phyloP scores from a whole-genome alignment of 202 grass and related monocot genomes.

The Schoenoplectus tabernaemontani region DNA sequence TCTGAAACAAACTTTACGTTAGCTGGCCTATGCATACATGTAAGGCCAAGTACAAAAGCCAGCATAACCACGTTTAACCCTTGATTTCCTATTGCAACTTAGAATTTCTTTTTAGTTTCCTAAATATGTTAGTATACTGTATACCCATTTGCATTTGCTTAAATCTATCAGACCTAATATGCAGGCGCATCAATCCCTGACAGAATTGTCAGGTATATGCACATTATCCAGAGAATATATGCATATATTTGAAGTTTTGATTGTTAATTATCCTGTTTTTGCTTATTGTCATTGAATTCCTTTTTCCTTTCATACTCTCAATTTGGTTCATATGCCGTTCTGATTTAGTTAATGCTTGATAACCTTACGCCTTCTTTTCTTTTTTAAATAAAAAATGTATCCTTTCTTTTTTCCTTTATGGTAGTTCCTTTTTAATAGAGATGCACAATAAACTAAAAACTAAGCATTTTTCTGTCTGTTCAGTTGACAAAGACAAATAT shows the following conservation, averaged over 20 bases:
- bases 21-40: not conserved
- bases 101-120: not conserved
- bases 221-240: not conserved
- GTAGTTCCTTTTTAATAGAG: not conserved
- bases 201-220: not conserved
- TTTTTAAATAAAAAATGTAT: too few species aligned
- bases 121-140: not conserved
- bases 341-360: not conserved
- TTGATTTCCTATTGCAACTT: not conserved
- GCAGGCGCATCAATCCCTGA: not conserved
- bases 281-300: not conserved
- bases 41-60: slow-evolving; percentile 5
- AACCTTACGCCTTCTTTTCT: not conserved
- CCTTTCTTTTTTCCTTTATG: not conserved
- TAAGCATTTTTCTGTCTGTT: not conserved
- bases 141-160: not conserved
- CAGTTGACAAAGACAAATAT: not conserved
- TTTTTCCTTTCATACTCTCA: not conserved
- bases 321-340: not conserved
- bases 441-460: not conserved
- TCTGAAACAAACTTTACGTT: not conserved
- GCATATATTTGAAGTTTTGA: not conserved
- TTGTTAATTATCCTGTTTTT: not conserved
- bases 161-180: not conserved
- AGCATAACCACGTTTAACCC: slow-evolving; percentile 7